Base-by-base conservation (phyloP, 139 green algal species). In the Microglena sp. region DNA sequence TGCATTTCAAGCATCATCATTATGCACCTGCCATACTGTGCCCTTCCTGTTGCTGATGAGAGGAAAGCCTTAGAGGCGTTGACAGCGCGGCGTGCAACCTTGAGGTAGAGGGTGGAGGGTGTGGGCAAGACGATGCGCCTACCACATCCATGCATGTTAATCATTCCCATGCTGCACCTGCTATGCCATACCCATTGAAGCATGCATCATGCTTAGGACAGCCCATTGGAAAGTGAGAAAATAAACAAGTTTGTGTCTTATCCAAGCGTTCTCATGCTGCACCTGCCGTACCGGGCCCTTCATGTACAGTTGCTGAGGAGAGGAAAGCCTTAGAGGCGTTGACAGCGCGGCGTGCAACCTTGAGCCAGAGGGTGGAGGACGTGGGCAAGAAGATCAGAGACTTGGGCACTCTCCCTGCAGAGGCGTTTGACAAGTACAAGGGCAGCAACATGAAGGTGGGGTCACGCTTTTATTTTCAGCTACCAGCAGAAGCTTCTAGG, bases 341-440 rank as follows among this genome's bases (percentile, higher is more conserved):
- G 44, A 59, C 82, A 60, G 60, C 72, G 3, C 65, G 76, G 50
- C 76, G 83, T 27, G 65, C 74, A 7, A 55, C 69, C 43, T 69
- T 90, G 63, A 29, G 68, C 40, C 33, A 62, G 33, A 79, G 81
- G 40, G 68, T 72, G 28, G 84, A 83, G 0, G 89, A 97, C 61
- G 72, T 95, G 40, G 80, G 81, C 46, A 66, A 75, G 8, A 87
- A 86, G 40, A 92, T 99, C 70, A 76, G 87, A 2, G 94, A 97
- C 27, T 76, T 99, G 60, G 94, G 94, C 54, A 84, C 77, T 5
- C 77, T 99, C 56, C 91, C 92, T 0, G 71, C 80, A 3, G 90
- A 95, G 7, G 89, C 89, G 1, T 92, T 92, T 65, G 86, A 91
- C 45, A 82, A 78, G 69, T 92, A 92, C 76, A 64, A 74, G 26